Base-by-base conservation (phyloP, 257 asterid genomes). In the Solanum clarkiae region DNA sequence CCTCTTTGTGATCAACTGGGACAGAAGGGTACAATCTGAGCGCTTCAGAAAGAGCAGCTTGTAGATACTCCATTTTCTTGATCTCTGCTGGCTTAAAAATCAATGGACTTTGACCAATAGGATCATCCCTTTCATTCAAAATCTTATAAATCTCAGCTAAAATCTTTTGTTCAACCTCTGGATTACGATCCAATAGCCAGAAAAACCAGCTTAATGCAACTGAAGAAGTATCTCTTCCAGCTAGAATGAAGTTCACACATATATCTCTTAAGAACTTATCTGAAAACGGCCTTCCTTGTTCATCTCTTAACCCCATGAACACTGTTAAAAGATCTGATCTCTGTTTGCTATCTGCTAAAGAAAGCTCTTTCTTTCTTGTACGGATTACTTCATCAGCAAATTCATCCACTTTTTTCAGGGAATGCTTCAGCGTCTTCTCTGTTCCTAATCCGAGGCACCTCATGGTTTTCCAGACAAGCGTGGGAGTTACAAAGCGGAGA, bases 1-100 rank as follows among this genome's bases (percentile, higher is more conserved):
- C 99, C 99, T 96, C 98, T 83, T 96, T 96, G 83, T 96, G 99
- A 81, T 96, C 99, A n/a, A 96, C 93, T 1, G 99, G 99, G 2
- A 96, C 99, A 5, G 99, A 96, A 85, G 99, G 99, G 89, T 95
- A 93, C 86, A 96, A 71, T 87, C 99, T 91, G 2, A 96, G 94
- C 65, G 98, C 94, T 87, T 96, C 99, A 4, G 99, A 95, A 4
- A 96, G 77, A 16, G 98, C 98, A 29, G 99, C 99, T 74, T 95
- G 99, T 60, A 96, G 89, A 86, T 96, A 95, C n/a, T 96, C 98
- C 99, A 96, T 96, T 90, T 89, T 93, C 94, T 96, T 94, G 85
- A 96, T 92, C 86, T 96, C 99, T 87, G 95, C 98, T 84, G 98
- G 90, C 88, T 84, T 87, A 84, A 96, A 92, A 66, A 94, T 90